A percentile compares a stretch with the other conserved stretches of the same genome.
Conservation (phyloP, 306 rosid species). For the Coriaria nepalensis region DNA sequence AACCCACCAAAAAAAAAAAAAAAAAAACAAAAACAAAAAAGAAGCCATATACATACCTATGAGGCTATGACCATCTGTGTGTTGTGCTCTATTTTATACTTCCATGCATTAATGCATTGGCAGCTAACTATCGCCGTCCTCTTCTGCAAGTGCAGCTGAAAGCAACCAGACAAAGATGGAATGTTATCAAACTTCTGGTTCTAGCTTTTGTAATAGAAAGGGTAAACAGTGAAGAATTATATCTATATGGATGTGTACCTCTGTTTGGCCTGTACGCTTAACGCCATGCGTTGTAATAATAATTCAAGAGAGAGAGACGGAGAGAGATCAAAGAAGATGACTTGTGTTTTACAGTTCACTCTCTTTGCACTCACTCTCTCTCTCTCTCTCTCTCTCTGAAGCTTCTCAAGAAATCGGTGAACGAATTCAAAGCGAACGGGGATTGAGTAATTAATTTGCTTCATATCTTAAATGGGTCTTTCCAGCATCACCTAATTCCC, state of each 20-base stretch:
- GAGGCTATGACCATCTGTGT: too few species aligned
- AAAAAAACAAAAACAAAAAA: too few species aligned
- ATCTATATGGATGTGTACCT: constrained; percentile 1
- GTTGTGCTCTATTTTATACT: too few species aligned
- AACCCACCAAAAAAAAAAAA: neutral
- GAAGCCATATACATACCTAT: too few species aligned
- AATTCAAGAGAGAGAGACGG: constrained; percentile 16
- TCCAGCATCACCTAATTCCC: neutral
- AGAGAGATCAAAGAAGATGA: neutral
- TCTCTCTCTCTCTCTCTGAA: neutral
- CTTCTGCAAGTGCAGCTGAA: too few species aligned
- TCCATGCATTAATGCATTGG: too few species aligned
- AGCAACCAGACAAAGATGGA: neutral
- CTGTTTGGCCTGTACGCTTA: neutral
- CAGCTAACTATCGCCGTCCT: too few species aligned
- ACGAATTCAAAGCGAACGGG: constrained; percentile 2
- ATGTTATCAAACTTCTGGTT: neutral
- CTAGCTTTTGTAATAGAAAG: neutral
- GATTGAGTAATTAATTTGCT: neutral
- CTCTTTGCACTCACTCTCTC: neutral
- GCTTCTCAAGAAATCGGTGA: constrained; percentile 8
- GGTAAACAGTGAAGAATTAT: neutral
- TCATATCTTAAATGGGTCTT: neutral
- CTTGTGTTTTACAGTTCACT: neutral
- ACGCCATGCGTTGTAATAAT: constrained; percentile 2